These are phyloP conservation scores for Trichosporon coremiiforme DNA, from an alignment of 1,284 basidiomycete species.

Conservation along the genomic window DNA sequence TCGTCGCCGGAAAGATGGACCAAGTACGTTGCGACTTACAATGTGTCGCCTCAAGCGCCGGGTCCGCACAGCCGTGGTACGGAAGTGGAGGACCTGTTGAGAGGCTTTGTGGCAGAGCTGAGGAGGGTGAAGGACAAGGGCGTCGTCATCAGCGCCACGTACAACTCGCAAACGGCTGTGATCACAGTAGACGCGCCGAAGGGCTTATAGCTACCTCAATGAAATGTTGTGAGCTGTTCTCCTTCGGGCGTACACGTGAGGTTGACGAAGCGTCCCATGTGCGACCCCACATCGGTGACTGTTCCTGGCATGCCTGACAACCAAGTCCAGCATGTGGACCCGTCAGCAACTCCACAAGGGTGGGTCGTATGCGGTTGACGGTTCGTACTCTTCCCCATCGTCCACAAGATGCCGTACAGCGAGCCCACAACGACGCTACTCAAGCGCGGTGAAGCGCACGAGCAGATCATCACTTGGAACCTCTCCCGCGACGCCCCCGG, in stretches of 20 bases:
- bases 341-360: background rate
- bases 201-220: background rate
- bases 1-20: background rate
- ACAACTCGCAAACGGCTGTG: background rate
- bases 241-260: background rate
- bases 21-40: background rate
- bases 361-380: no score
- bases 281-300: background rate
- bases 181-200: background rate
- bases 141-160: background rate
- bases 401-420: background rate
- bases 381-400: no score
- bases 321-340: no score
- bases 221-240: no score
- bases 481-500: background rate
- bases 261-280: background rate
- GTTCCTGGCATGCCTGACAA: background rate
- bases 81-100: background rate
- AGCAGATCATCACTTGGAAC: background rate
- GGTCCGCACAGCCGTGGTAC: background rate
- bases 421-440: background rate
- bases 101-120: background rate
- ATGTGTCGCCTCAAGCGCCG: background rate
- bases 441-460: background rate
- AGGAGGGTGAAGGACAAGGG: background rate